Evolutionary conservation across 495 filamentous ascomycete genomes (phyloP), one percentile per base, ranked within the genome.

Genomic region (Penicillium riverlandense): DNA sequence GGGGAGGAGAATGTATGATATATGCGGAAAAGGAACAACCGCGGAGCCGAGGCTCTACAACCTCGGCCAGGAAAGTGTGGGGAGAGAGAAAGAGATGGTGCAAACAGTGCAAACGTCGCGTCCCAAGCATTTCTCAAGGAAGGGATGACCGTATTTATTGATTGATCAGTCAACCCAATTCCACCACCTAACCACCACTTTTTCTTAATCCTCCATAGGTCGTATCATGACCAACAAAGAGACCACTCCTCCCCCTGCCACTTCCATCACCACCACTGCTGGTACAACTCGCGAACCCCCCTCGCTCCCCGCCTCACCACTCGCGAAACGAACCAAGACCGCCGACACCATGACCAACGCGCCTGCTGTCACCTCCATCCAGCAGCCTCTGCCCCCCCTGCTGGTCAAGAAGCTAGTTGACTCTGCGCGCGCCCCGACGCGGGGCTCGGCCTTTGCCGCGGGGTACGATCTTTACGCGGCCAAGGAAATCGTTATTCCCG

Each of bases 381-480:
- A 62, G 49, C 66, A 55, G 52, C 60, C 61, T 27, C 67, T 60
- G 49, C 83, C 83, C 11, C 65, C 84, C 10, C 75, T 95, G 30
- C 77, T 87, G 37, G 81, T 98, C 58, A 90, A 95, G 77, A 89
- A 90, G 61, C 81, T 97, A 42, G 80, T 83, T 11, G 62, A 76
- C 13, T 76, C 79, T 28, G 92, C 79, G 8, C 76, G 72, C 12
- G 75, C 87, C 29, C 92, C 92, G 7, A 97, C 90, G 0, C 78
- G 91, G 48, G 91, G 90, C 39, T 90, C 85, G 52, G 83, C 84
- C 30, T 90, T 90, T 55, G 86, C 91, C 0, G 92, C 92, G 4
- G 92, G 92, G 4, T 96, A 96, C 65, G 92, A 98, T 71, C 53
- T 97, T 33, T 97, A 87, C 62, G 82, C 82, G 38, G 76, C 90